These are phyloP conservation scores for Rhizophagus clarus DNA, from an alignment of 192 early-diverging fungal genomes.

Conservation along the genomic window DNA sequence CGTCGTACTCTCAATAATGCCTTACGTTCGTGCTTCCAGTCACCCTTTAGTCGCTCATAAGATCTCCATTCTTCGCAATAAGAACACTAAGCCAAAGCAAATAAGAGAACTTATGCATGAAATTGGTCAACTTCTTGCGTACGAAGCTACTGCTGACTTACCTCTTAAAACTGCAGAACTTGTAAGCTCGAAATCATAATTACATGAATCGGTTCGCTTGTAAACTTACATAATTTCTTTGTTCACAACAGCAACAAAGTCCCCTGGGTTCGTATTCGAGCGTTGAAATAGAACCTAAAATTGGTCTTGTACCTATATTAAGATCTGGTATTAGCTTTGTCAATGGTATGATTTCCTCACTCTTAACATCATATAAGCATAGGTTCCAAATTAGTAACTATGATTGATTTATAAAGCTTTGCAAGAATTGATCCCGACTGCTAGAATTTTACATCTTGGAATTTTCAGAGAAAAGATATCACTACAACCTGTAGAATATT, in stretches of 20 bases:
- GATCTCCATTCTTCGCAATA: slow-evolving; percentile 57
- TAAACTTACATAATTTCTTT: background rate
- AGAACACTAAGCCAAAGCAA: slow-evolving; percentile 45
- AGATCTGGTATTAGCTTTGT: slow-evolving; percentile 67
- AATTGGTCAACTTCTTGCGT: slow-evolving; percentile 57
- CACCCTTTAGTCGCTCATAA: slow-evolving; percentile 65
- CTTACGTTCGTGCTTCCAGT: slow-evolving; percentile 41
- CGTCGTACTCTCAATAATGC: background rate
- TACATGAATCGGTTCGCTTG: too few species aligned
- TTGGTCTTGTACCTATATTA: slow-evolving; percentile 66
- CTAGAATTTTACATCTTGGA: slow-evolving; percentile 78
- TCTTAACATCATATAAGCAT: background rate
- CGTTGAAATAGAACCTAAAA: slow-evolving; percentile 36
- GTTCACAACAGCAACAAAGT: slow-evolving; percentile 41
- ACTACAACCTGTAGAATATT: slow-evolving; percentile 89
- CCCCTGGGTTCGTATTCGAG: slow-evolving; percentile 52
- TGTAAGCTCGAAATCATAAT: slow-evolving; percentile 26
- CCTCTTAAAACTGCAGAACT: slow-evolving; percentile 26
- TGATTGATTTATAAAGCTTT: slow-evolving; percentile 38
- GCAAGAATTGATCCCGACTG: slow-evolving; percentile 65
- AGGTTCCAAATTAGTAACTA: slow-evolving; percentile 9
- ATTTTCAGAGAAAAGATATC: slow-evolving; percentile 80
- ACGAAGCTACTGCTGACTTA: slow-evolving; percentile 63
- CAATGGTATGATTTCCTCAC: slow-evolving; percentile 36
- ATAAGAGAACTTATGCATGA: slow-evolving; percentile 58